Evolutionary conservation across 2,329 filamentous ascomycete genomes (phyloP), one percentile per base, ranked within the genome.

Genomic region (Hymenotorrendiella dingleyae): DNA sequence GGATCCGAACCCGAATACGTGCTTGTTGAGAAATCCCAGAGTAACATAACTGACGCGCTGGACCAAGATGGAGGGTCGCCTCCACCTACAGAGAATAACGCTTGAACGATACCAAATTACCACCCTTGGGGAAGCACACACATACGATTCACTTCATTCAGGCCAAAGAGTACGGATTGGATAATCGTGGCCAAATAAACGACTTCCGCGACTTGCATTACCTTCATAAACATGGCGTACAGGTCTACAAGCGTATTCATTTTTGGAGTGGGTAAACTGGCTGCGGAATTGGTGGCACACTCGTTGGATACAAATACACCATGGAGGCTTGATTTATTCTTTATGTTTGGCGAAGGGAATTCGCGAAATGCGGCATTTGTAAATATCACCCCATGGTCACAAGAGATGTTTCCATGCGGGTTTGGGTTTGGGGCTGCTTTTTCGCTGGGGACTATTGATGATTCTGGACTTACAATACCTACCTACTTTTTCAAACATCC

Each of bases 1-100:
- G 36, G 39, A 46, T 50, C 48, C 43, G 52, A 55, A 14, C 40
- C 52, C 43, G 56, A 57, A 53, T 58, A 57, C 40, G 53, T 59
- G 26, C 27, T 55, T 40, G 54, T 54, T 43, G 37, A 49, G 19
- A n/a, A n/a, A n/a, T n/a, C 23, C 36, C 21, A 38, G 21, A 48
- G 36, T 39, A 47, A 33, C 21, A 47, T 47, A 54, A 50, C 54
- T 57, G 49, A 57, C 54, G 38, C 28, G 38, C 26, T 33, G 21
- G 45, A 43, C 33, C 37, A 55, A 56, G 54, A 57, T 50, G 55
- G 54, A 41, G 55, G 57, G 35, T 40, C 39, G 33, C 43, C 49
- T 27, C 42, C 41, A 22, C 36, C 43, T 24, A 36, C 19, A 36
- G 17, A 45, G 40, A 46, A 47, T 16, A 21, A 28, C 19, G n/a